Percentiles rank a stretch among this genome's conserved stretches.
These are phyloP conservation scores for Ogataea saltuana DNA, from an alignment of 805 yeast genomes.

Conservation along the genomic window DNA sequence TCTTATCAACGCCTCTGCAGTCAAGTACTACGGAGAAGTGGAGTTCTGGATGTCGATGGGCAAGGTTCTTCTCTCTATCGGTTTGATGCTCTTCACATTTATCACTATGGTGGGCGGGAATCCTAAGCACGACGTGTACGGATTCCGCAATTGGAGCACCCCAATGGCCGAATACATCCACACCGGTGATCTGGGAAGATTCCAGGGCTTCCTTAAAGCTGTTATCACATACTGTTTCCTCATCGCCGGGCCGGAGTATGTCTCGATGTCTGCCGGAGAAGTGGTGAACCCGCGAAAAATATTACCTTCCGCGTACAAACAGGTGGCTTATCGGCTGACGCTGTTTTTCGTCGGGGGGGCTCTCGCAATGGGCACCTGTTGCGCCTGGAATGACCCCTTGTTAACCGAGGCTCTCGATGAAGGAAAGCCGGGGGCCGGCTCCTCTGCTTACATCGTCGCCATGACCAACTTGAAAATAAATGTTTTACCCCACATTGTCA, in stretches of 20 bases:
- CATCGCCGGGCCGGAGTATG: slow-evolving; percentile 52
- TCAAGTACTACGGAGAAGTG: slow-evolving; percentile 47
- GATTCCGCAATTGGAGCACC: slow-evolving; percentile 36
- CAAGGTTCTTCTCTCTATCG: slow-evolving; percentile 45
- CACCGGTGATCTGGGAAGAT: slow-evolving; percentile 46
- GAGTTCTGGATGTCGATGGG: slow-evolving; percentile 49
- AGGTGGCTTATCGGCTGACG: slow-evolving; percentile 45
- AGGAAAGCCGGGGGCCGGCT: slow-evolving; percentile 46
- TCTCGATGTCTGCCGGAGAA: slow-evolving; percentile 50
- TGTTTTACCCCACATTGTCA: slow-evolving; percentile 47
- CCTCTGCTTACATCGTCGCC: slow-evolving; percentile 50
- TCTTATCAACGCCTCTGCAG: slow-evolving; percentile 45
- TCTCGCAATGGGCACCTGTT: slow-evolving; percentile 45
- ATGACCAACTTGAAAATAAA: slow-evolving; percentile 45
- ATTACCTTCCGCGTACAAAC: slow-evolving; percentile 48
- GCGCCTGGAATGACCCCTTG: slow-evolving; percentile 44
- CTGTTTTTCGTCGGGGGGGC: slow-evolving; percentile 51
- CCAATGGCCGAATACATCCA: slow-evolving; percentile 40
- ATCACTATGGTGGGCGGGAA: slow-evolving; percentile 54
- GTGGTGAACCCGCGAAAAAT: slow-evolving; percentile 48
- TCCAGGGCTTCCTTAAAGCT: slow-evolving; percentile 46
- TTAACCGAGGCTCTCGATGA: slow-evolving; percentile 36
- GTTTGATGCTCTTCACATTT: slow-evolving; percentile 45
- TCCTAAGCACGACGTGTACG: slow-evolving; percentile 43
- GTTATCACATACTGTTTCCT: slow-evolving; percentile 44